Conservation (phyloP, 1,284 basidiomycete species). For the Rhizoctonia solani region DNA sequence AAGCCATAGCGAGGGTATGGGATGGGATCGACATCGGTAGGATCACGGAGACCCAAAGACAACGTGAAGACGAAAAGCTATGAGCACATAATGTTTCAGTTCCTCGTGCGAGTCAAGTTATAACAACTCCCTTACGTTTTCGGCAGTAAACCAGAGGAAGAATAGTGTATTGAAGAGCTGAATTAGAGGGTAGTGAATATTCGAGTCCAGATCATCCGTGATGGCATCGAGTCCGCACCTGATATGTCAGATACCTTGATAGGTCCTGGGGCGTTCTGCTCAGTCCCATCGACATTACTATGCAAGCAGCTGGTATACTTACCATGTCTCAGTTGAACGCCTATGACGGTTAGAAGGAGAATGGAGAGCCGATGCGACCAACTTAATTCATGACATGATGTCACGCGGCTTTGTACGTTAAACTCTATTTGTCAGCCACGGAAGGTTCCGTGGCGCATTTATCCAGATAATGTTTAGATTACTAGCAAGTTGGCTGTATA, state of each 20-base stretch:
- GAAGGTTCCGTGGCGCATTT: background rate
- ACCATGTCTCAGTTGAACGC: background rate
- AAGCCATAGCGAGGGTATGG: slow-evolving; percentile 38
- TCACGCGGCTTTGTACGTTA: background rate
- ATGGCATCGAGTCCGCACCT: slow-evolving; percentile 1
- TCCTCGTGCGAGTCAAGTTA: background rate
- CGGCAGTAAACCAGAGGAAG: slow-evolving; percentile 40
- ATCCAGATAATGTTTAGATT: background rate
- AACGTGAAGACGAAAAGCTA: slow-evolving; percentile 38
- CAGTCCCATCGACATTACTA: background rate
- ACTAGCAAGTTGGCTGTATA: background rate
- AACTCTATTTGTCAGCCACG: background rate
- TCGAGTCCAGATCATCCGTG: background rate
- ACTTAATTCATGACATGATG: slow-evolving; percentile 10
- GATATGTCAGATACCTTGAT: slow-evolving; percentile 29
- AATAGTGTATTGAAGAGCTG: slow-evolving; percentile 38
- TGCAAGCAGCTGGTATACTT: slow-evolving; percentile 1
- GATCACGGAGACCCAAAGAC: slow-evolving; percentile 35
- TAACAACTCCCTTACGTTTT: slow-evolving; percentile 28
- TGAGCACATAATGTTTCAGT: background rate
- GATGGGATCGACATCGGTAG: slow-evolving; percentile 32
- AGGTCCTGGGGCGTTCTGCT: background rate
- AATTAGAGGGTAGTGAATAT: slow-evolving; percentile 1
- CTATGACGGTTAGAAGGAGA: background rate
- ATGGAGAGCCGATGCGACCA: background rate